These are phyloP conservation scores for Colletotrichum endophyticum DNA, from an alignment of 2,329 filamentous ascomycete species.

Conservation along the genomic window DNA sequence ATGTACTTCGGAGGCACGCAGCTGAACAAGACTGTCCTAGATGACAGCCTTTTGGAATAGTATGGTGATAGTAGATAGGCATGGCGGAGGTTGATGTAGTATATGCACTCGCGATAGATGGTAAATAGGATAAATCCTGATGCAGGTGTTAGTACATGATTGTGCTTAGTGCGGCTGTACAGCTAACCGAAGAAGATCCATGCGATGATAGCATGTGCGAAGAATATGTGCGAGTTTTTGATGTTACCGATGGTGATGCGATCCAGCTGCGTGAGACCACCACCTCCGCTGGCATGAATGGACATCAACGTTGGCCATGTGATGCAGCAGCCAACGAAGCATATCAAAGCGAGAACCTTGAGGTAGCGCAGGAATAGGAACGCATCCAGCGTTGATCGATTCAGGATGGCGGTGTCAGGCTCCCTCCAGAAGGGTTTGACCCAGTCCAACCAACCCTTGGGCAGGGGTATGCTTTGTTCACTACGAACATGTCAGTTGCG, in stretches of 20 bases:
- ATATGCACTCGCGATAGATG: constrained; percentile 88
- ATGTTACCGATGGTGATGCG: constrained; percentile 61
- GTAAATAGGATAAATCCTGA: constrained; percentile 83
- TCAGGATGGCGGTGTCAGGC: constrained; percentile 80
- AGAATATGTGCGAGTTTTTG: constrained; percentile 69
- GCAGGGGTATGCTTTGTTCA: constrained; percentile 39
- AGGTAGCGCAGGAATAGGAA: constrained; percentile 84
- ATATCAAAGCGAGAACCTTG: constrained; percentile 71
- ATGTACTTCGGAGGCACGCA: constrained; percentile 81
- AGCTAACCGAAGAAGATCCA: constrained; percentile 75
- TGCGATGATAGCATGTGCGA: constrained; percentile 79
- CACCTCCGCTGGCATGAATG: constrained; percentile 82
- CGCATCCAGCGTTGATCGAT: constrained; percentile 90
- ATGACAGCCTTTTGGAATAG: constrained; percentile 84
- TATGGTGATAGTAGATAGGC: constrained; percentile 88
- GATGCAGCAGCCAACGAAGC: constrained; percentile 78
- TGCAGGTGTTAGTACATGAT: neutral
- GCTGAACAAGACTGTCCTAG: constrained; percentile 91
- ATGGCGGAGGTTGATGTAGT: constrained; percentile 92
- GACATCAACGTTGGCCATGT: constrained; percentile 88
- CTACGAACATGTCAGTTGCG: neutral
- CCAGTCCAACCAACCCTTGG: constrained; percentile 71
- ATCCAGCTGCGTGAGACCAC: constrained; percentile 64
- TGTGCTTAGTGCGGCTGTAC: neutral
- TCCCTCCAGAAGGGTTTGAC: constrained; percentile 69